phyloP scores from a whole-genome alignment of 1,284 basidiomycete species.

The Ceratobasidium sp. region DNA sequence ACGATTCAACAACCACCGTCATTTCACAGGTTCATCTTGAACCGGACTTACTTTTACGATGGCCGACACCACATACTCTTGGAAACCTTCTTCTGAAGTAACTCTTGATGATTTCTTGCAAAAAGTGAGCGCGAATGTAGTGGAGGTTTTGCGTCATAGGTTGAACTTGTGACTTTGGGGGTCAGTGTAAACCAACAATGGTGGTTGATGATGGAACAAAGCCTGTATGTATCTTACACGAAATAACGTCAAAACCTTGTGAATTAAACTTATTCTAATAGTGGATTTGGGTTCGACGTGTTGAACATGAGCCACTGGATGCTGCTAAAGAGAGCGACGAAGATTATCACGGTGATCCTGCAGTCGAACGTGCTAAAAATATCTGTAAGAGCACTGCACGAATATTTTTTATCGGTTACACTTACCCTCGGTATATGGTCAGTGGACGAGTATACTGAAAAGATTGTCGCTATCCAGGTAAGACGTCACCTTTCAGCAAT shows the following conservation, averaged over 20 bases:
- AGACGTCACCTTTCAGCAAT: conserved; percentile 14
- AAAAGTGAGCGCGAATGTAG: too few relatives aligned
- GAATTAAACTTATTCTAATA: conserved; percentile 52
- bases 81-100: conserved; percentile 19
- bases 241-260: too few relatives aligned
- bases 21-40: too few relatives aligned
- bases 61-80: conserved; percentile 10
- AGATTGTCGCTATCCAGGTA: conserved; percentile 70
- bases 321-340: conserved; percentile 48
- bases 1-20: too few relatives aligned
- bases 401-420: background rate
- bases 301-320: conserved; percentile 44
- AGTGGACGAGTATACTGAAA: conserved; percentile 69
- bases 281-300: conserved; percentile 74
- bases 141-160: too few relatives aligned
- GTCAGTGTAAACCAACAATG: conserved; percentile 79
- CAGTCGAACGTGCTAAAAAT: conserved; percentile 58
- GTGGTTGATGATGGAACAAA: conserved; percentile 77
- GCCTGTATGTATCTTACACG: conserved; percentile 60
- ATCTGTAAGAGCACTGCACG: conserved; percentile 60
- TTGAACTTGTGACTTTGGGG: too few relatives aligned
- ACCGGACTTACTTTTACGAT: too few relatives aligned
- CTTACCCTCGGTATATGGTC: background rate
- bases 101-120: conserved; percentile 19
- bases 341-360: conserved; percentile 54